Conservation (phyloP, 129 eudicot genomes). For the Sambucus nigra region DNA sequence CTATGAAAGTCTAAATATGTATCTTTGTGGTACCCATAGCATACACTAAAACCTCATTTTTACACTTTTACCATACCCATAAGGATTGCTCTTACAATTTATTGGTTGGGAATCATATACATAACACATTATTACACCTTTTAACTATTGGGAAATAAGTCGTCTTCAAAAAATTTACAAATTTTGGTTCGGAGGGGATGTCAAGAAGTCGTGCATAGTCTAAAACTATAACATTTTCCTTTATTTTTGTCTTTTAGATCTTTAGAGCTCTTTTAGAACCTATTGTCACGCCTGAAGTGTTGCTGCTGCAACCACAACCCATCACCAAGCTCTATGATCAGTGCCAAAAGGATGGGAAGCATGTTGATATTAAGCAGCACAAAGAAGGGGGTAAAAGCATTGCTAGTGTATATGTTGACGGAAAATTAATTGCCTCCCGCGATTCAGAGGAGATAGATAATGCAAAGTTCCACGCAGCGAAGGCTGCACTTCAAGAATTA, state of each 20-base stretch:
- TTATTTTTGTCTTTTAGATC: constrained; percentile 25
- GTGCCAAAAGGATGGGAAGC: constrained; percentile 60
- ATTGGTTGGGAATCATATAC: not conserved
- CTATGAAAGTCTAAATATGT: no score
- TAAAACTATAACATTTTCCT: not conserved
- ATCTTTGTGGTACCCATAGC: no score
- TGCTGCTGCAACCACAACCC: constrained; percentile 63
- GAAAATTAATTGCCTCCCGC: constrained; percentile 38
- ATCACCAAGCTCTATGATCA: constrained; percentile 48
- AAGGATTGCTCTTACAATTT: no score
- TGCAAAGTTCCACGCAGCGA: constrained; percentile 85
- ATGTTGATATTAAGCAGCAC: constrained; percentile 39
- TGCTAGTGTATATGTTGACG: constrained; percentile 55
- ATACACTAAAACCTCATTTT: no score
- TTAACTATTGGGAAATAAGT: no score
- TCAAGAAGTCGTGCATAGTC: no score
- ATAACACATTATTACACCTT: not conserved
- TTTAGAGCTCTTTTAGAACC: constrained; percentile 52
- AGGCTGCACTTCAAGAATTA: constrained; percentile 49
- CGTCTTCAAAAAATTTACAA: no score
- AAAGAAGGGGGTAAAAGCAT: constrained; percentile 39
- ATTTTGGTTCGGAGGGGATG: no score
- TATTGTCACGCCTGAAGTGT: constrained; percentile 34
- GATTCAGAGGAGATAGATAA: constrained; percentile 56
- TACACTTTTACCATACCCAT: no score